phyloP scores from a whole-genome alignment of 2,329 filamentous ascomycete species.

The Sporothrix euskadiensis region DNA sequence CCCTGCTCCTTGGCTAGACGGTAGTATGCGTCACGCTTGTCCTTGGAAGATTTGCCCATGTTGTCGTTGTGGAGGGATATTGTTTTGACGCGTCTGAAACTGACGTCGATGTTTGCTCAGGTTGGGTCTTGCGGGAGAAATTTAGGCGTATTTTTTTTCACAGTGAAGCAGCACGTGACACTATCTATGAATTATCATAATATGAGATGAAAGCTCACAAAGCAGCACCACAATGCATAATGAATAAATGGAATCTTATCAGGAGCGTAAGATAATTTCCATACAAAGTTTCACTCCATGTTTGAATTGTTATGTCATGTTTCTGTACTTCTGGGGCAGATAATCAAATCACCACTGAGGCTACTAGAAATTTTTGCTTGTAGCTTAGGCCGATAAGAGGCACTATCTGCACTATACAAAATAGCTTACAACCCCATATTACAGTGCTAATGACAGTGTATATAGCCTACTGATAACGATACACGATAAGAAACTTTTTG shows the following conservation, averaged over 20 bases:
- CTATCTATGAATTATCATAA: neutral
- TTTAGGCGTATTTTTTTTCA: constrained; percentile 11
- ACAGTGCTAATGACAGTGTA: neutral
- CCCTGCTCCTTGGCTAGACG: constrained; percentile 97
- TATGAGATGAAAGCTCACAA: neutral
- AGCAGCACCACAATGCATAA: neutral
- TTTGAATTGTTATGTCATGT: too few relatives aligned
- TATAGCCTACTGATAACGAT: neutral
- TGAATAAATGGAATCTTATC: neutral
- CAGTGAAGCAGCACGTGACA: neutral
- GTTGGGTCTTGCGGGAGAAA: neutral
- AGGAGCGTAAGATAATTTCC: too few relatives aligned
- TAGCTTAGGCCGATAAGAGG: neutral
- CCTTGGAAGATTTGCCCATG: constrained; percentile 96
- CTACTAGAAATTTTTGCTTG: neutral
- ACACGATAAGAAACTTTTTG: constrained; percentile 6
- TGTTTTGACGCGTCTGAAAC: neutral
- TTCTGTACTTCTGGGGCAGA: too few relatives aligned
- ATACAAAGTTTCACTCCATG: too few relatives aligned
- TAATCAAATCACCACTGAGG: too few relatives aligned
- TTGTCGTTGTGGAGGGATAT: neutral
- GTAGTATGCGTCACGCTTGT: constrained; percentile 98
- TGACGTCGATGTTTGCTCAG: neutral
- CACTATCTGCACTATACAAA: neutral
- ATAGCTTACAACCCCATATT: neutral